Conservation (phyloP, 2,329 filamentous ascomycete species). For the Trichoderma polysporum region DNA sequence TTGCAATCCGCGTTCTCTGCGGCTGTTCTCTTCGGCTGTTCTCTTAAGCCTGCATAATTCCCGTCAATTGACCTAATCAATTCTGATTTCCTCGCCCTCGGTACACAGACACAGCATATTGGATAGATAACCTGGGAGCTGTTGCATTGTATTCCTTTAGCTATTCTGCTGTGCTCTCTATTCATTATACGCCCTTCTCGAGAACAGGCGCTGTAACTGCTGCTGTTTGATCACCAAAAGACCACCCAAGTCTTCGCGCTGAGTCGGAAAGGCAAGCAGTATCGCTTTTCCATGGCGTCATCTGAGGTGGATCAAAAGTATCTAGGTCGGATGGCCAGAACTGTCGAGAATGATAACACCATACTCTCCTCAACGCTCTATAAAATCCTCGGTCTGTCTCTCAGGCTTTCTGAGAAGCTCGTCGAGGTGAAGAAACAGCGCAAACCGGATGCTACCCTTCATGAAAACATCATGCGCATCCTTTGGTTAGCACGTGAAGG, state of each 20-base stretch:
- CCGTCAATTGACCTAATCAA: background rate
- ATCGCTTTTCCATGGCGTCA: conserved; percentile 72
- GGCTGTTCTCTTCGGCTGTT: background rate
- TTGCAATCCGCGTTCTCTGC: background rate
- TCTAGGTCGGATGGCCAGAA: conserved; percentile 81
- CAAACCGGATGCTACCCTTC: conserved; percentile 76
- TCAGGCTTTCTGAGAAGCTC: conserved; percentile 81
- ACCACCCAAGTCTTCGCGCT: background rate
- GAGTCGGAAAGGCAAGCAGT: too few relatives aligned
- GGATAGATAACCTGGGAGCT: background rate
- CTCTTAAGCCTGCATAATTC: background rate
- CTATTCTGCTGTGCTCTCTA: background rate
- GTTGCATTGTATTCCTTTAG: background rate
- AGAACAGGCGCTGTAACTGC: background rate
- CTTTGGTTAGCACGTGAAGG: conserved; percentile 95
- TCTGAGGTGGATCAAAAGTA: conserved; percentile 98
- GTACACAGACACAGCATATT: background rate
- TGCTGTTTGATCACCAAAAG: background rate
- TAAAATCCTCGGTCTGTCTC: conserved; percentile 86
- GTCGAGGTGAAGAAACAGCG: conserved; percentile 80
- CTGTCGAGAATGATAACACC: conserved; percentile 74
- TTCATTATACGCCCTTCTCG: background rate
- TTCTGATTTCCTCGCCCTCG: background rate
- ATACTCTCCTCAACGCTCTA: conserved; percentile 80
- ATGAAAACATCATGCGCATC: conserved; percentile 83